phyloP scores from a whole-genome alignment of 371 early-diverging fungal genomes.

The Blyttiomyces sp. region DNA sequence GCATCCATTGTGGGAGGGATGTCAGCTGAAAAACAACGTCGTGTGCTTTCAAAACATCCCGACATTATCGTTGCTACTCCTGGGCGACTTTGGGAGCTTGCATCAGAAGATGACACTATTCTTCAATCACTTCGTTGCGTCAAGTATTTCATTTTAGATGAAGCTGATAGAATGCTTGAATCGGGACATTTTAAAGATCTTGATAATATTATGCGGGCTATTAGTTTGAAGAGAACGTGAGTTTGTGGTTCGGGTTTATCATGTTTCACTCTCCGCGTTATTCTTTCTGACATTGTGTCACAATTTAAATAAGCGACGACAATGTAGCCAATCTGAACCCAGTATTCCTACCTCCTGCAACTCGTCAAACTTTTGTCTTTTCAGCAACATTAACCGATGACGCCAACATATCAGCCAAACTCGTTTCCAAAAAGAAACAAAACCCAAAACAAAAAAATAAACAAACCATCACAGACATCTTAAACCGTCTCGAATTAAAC shows the following conservation, averaged over 20 bases:
- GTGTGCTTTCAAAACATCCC: conserved; percentile 64
- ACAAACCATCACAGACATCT: conserved; percentile 42
- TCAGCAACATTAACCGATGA: conserved; percentile 90
- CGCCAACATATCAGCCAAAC: conserved; percentile 41
- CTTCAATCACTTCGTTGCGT: conserved; percentile 37
- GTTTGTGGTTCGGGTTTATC: background rate
- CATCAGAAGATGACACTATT: conserved; percentile 61
- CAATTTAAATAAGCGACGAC: conserved; percentile 9
- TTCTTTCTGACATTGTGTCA: background rate
- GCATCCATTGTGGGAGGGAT: conserved; percentile 90
- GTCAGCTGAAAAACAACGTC: conserved; percentile 85
- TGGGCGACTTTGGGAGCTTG: conserved; percentile 93
- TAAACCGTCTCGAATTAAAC: conserved; percentile 69
- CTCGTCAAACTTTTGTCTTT: conserved; percentile 89
- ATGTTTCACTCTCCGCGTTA: background rate
- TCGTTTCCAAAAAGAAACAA: conserved; percentile 1
- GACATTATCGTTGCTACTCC: conserved; percentile 97
- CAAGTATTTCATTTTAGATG: conserved; percentile 87
- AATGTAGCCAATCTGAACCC: background rate
- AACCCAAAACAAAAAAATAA: conserved; percentile 21
- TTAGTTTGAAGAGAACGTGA: conserved; percentile 28
- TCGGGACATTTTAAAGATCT: conserved; percentile 86
- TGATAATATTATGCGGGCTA: conserved; percentile 44
- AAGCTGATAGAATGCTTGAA: conserved; percentile 97
- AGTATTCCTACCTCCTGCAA: background rate